A percentile compares a stretch with the other conserved stretches of the same genome.
phyloP scores from a whole-genome alignment of 495 filamentous ascomycete genomes.

The Stereocaulon alpinum region DNA sequence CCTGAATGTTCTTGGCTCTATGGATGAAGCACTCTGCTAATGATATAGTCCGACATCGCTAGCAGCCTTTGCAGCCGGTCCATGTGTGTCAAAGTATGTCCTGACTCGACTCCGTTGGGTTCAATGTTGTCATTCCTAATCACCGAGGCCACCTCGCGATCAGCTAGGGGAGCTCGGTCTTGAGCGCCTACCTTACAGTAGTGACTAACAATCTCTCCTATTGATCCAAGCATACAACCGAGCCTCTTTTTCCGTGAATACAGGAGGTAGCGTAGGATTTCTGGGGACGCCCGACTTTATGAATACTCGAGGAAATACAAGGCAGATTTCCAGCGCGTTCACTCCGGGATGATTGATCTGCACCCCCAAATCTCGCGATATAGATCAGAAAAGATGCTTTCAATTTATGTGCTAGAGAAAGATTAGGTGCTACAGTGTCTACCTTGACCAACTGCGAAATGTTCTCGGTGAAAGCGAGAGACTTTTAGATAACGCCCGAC shows the following conservation, averaged over 20 bases:
- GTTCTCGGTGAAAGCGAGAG: neutral
- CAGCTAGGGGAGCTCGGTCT: too few species aligned
- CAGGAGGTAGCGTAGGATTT: neutral
- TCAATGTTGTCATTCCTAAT: too few species aligned
- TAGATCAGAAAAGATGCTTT: neutral
- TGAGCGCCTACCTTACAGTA: too few species aligned
- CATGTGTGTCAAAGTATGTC: too few species aligned
- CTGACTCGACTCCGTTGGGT: too few species aligned
- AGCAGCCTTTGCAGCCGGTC: too few species aligned
- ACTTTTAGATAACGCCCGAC: neutral
- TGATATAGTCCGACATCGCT: too few species aligned
- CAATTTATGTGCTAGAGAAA: neutral
- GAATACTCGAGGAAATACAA: neutral
- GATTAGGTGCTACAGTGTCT: neutral
- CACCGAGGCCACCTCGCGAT: too few species aligned
- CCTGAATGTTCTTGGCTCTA: too few species aligned
- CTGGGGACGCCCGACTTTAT: neutral
- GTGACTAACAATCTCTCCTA: too few species aligned
- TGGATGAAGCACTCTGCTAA: too few species aligned
- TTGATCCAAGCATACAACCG: too few species aligned
- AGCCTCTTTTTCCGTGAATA: neutral
- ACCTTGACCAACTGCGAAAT: neutral
- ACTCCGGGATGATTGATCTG: neutral
- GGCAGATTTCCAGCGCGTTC: neutral
- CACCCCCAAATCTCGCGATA: neutral